Percentiles rank a stretch among this genome's conserved stretches.
These are phyloP conservation scores for Blastomyces silverae DNA, from an alignment of 2,329 filamentous ascomycete genomes.

Conservation along the genomic window DNA sequence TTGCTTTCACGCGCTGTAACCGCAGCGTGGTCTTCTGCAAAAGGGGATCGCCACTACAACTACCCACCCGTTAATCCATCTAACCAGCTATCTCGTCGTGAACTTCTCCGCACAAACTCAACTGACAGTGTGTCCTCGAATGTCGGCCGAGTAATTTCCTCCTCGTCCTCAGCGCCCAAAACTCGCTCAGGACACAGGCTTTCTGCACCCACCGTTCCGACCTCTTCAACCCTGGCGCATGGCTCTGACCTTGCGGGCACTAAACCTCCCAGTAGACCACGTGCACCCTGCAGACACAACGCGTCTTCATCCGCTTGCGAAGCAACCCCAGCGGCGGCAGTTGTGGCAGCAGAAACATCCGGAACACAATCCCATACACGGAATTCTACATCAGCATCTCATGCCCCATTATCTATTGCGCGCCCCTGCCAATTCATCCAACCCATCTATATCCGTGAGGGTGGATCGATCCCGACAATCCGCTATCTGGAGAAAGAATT, in stretches of 20 bases:
- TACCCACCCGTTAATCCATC: constrained; percentile 29
- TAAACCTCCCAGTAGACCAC: not conserved
- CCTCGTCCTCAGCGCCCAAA: constrained; percentile 21
- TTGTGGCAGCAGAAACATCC: not conserved
- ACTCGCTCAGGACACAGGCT: constrained; percentile 16
- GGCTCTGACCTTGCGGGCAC: constrained; percentile 6
- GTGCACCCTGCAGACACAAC: not conserved
- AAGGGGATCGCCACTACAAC: constrained; percentile 29
- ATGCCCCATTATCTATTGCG: not conserved
- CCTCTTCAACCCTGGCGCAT: constrained; percentile 36
- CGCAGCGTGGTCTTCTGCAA: constrained; percentile 62
- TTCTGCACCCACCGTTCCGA: constrained; percentile 27
- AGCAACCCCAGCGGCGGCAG: not conserved
- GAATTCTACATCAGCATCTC: constrained; percentile 8
- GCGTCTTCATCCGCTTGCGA: constrained; percentile 4
- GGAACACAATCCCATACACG: constrained; percentile 4
- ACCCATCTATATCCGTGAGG: constrained; percentile 90
- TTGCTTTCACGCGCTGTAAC: constrained; percentile 81
- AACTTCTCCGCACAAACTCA: constrained; percentile 33
- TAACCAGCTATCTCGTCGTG: constrained; percentile 19
- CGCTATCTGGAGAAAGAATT: constrained; percentile 94
- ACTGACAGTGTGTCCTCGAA: constrained; percentile 37
- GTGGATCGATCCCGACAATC: constrained; percentile 90
- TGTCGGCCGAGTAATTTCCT: constrained; percentile 37
- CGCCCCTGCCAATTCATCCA: constrained; percentile 21